Percentiles rank a stretch among this genome's conserved stretches.
Conservation (phyloP, 805 yeast species). For the Wickerhamomyces bisporus region DNA sequence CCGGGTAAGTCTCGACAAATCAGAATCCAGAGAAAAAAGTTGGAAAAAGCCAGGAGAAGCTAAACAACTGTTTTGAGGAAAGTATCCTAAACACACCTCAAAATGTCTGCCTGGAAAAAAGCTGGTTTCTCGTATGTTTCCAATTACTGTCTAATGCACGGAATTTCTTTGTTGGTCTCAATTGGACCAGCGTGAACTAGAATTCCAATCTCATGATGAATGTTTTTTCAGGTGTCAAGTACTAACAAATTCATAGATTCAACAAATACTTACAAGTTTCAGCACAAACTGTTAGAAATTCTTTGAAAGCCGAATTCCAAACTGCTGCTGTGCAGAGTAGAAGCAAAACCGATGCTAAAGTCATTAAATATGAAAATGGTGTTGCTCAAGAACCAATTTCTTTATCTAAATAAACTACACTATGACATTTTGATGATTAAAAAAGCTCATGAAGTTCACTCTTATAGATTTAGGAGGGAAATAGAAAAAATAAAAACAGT, state of each 20-base stretch:
- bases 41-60: neutral
- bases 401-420: constrained; percentile 21
- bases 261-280: constrained; percentile 89
- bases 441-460: neutral
- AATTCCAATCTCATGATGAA: neutral
- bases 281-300: constrained; percentile 81
- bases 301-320: constrained; percentile 83
- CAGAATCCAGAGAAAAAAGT: constrained; percentile 1
- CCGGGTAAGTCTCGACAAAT: constrained; percentile 3
- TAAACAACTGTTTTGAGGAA: neutral
- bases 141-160: no score
- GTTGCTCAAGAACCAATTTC: constrained; percentile 33
- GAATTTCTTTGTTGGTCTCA: no score
- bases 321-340: constrained; percentile 64
- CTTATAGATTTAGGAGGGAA: no score
- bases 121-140: constrained; percentile 56
- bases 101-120: constrained; percentile 58
- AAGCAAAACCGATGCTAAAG: constrained; percentile 69
- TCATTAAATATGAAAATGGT: constrained; percentile 70
- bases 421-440: neutral
- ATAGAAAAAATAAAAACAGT: no score
- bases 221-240: neutral
- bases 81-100: constrained; percentile 8
- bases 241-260: constrained; percentile 37
- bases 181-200: neutral